phyloP scores from a whole-genome alignment of 2,329 filamentous ascomycete species.

The Daldinia eschscholtzii region DNA sequence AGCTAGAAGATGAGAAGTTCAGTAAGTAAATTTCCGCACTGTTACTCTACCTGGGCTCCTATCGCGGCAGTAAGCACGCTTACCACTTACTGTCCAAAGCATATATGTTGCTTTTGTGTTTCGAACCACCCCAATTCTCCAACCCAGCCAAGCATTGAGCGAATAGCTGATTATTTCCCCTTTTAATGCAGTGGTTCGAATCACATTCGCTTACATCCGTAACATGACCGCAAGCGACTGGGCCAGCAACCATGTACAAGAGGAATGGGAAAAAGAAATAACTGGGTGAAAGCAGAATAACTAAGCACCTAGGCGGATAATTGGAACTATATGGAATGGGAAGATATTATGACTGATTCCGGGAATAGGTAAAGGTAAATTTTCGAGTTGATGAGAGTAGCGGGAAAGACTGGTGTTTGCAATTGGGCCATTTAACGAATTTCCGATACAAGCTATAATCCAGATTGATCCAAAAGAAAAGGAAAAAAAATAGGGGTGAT shows the following conservation, averaged over 20 bases:
- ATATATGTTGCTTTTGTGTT: background rate
- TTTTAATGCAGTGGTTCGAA: constrained; percentile 46
- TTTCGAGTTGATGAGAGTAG: background rate
- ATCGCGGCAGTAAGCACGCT: background rate
- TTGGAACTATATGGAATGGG: background rate
- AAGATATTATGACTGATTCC: background rate
- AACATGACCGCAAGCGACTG: constrained; percentile 49
- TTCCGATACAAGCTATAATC: background rate
- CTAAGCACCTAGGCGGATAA: no score
- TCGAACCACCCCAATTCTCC: background rate
- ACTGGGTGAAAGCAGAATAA: background rate
- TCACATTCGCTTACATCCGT: constrained; percentile 48
- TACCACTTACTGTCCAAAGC: background rate
- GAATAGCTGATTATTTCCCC: constrained; percentile 22
- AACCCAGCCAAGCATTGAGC: background rate
- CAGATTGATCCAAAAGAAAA: background rate
- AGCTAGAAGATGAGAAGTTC: constrained; percentile 51
- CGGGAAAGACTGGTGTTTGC: background rate
- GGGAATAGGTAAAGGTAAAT: background rate
- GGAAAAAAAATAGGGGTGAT: background rate
- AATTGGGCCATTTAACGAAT: background rate
- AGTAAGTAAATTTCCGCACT: constrained; percentile 43
- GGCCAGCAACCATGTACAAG: constrained; percentile 41
- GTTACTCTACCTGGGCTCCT: constrained; percentile 3
- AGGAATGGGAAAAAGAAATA: constrained; percentile 16